Percentiles rank a stretch among this genome's conserved stretches.
These are phyloP conservation scores for Glutinoglossum americanum DNA, from an alignment of 495 filamentous ascomycete genomes.

Conservation along the genomic window DNA sequence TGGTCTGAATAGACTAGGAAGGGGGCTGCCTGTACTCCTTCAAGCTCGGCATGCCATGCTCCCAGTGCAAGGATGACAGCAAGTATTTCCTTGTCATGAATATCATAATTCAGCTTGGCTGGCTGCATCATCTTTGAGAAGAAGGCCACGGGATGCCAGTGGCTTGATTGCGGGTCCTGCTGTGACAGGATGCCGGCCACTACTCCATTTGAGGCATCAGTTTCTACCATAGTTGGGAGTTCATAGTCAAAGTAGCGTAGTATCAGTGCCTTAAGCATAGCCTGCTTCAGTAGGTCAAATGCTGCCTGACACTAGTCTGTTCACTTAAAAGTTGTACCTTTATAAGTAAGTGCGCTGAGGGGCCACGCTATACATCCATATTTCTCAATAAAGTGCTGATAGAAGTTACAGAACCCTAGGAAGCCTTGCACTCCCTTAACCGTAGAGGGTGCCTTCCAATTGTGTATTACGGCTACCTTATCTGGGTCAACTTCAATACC, in stretches of 20 bases:
- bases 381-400: conserved; percentile 8
- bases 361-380: conserved; percentile 5
- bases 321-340: neutral
- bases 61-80: neutral
- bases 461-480: neutral
- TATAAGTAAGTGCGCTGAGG: conserved; percentile 2
- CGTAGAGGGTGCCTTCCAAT: neutral
- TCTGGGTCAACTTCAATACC: neutral
- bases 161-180: neutral
- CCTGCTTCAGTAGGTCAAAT: conserved; percentile 3
- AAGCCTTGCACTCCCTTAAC: neutral
- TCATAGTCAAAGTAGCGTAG: conserved; percentile 6
- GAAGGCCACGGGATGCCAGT: neutral
- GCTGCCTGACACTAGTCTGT: neutral
- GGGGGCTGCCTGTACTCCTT: neutral
- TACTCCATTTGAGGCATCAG: conserved; percentile 10
- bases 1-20: neutral
- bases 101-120: neutral
- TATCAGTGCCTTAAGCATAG: conserved; percentile 5
- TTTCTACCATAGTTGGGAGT: conserved; percentile 10
- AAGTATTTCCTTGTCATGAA: neutral
- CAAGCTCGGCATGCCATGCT: neutral
- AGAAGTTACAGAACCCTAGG: conserved; percentile 7
- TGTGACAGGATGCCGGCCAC: neutral
- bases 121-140: neutral